Base-by-base conservation (phyloP, 371 early-diverging fungal genomes). In the Mortierella sp. region DNA sequence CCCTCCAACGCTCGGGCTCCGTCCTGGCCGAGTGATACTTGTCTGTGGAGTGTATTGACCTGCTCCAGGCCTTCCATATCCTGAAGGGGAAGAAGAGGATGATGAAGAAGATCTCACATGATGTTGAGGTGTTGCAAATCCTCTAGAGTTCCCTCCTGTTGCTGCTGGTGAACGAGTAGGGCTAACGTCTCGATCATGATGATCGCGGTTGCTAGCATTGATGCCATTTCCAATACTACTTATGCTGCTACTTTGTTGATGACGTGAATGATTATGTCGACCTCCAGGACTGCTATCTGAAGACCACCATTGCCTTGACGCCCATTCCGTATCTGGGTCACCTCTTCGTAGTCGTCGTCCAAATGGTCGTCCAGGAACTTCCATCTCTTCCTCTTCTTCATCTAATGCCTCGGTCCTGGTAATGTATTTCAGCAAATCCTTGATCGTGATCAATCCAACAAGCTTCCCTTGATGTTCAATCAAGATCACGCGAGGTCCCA, bases 401-500 rank as follows among this genome's bases (percentile, higher is more conserved):
- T 75, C 85, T 16, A 81, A 61, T 1, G 84, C 84, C 35, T 91
- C 91, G 28, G 86, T 88, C 35, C 85, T 83, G 16, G 89, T 89
- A 43, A 89, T 90, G 58, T 91, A 92, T 70, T 89, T 89, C 22
- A 95, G 73, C 18, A 95, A 85, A 79, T 95, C 96, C 75, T 95
- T 95, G 70, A 92, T 91, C 11, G 95, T 95, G 40, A 94, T 86
- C 43, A 95, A 72, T 9, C 96, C 96, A 14, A 90, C 88, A 26
- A 94, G 73, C 62, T 85, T 87, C 24, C 94, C 95, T 54, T 86
- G 84, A 54, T 87, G 86, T 76, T 93, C 94, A 24, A 94, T 87
- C 22, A 95, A 78, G 43, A 95, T 88, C 11, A 92, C 90, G 6
- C 93, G 88, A 10, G 96, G 96, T 12, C 97, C 98, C 64, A 98